A percentile compares a stretch with the other conserved stretches of the same genome.
Conservation (phyloP, 2,329 filamentous ascomycete genomes). For the Trichoderma afroharzianum region DNA sequence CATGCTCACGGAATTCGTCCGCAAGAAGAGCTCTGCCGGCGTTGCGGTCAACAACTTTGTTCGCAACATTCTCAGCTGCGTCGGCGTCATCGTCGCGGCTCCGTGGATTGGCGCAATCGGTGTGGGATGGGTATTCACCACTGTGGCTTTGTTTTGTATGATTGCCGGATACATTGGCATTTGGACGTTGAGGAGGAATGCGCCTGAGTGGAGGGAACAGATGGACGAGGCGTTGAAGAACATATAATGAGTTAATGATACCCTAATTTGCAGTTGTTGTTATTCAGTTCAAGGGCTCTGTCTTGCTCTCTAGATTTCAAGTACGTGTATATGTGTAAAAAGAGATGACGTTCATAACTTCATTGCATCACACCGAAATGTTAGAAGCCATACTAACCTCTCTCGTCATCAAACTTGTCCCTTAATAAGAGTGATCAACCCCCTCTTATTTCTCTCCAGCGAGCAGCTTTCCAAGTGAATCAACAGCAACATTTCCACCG, state of each 20-base stretch:
- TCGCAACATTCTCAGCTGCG: conserved; percentile 72
- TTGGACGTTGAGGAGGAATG: conserved; percentile 57
- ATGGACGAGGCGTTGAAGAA: conserved; percentile 54
- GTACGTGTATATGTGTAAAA: background rate
- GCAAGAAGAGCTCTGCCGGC: conserved; percentile 63
- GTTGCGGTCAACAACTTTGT: conserved; percentile 81
- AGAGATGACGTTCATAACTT: background rate
- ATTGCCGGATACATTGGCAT: conserved; percentile 56
- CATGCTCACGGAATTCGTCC: conserved; percentile 84
- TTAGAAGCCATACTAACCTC: background rate
- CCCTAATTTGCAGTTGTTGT: background rate
- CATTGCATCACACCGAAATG: background rate
- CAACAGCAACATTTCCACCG: conserved; percentile 57
- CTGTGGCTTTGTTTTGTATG: conserved; percentile 49
- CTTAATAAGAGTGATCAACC: background rate
- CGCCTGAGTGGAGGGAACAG: conserved; percentile 57
- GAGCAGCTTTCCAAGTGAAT: conserved; percentile 52
- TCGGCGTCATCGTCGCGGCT: conserved; percentile 65
- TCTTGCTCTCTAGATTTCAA: background rate
- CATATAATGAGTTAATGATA: conserved; percentile 11
- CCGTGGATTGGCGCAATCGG: conserved; percentile 69
- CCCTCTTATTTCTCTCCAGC: background rate
- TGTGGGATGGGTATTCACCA: conserved; percentile 73
- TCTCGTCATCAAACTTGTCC: background rate
- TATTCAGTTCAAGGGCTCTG: background rate